phyloP scores from a whole-genome alignment of 495 filamentous ascomycete genomes.

The Aspergillus asperescens region DNA sequence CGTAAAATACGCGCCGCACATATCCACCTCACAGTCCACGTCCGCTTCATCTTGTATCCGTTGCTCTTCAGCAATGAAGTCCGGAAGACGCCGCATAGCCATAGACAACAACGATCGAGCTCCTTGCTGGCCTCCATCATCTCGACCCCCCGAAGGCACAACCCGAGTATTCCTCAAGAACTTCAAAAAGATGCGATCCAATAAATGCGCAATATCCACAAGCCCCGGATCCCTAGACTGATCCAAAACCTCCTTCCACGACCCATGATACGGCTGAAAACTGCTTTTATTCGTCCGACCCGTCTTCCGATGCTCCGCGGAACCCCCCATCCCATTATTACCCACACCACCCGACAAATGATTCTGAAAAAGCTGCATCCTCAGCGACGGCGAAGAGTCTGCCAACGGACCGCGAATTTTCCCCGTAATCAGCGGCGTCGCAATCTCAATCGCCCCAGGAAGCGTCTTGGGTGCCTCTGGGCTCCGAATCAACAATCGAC shows the following conservation, averaged over 20 bases:
- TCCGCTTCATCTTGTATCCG: constrained; percentile 48
- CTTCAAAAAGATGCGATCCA: constrained; percentile 36
- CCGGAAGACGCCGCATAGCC: constrained; percentile 57
- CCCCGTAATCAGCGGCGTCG: constrained; percentile 43
- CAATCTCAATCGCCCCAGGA: constrained; percentile 44
- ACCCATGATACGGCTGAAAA: constrained; percentile 31
- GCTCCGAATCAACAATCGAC: constrained; percentile 33
- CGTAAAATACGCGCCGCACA: constrained; percentile 54
- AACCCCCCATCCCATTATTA: not conserved
- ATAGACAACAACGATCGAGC: constrained; percentile 59
- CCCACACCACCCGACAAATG: not conserved
- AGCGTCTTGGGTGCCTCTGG: constrained; percentile 36
- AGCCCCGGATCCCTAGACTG: constrained; percentile 32
- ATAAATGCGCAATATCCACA: constrained; percentile 33
- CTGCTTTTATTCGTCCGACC: constrained; percentile 17
- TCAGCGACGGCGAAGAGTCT: constrained; percentile 10
- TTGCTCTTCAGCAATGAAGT: constrained; percentile 59
- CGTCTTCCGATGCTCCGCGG: constrained; percentile 11
- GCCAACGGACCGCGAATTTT: constrained; percentile 22
- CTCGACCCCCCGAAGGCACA: not conserved
- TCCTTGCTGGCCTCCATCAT: constrained; percentile 15
- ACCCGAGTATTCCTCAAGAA: constrained; percentile 35
- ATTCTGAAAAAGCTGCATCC: constrained; percentile 22
- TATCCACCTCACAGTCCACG: constrained; percentile 39
- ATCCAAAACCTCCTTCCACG: constrained; percentile 39